Evolutionary conservation across 371 early-diverging fungal genomes (phyloP).

Genomic region (Nematocida displodere): DNA sequence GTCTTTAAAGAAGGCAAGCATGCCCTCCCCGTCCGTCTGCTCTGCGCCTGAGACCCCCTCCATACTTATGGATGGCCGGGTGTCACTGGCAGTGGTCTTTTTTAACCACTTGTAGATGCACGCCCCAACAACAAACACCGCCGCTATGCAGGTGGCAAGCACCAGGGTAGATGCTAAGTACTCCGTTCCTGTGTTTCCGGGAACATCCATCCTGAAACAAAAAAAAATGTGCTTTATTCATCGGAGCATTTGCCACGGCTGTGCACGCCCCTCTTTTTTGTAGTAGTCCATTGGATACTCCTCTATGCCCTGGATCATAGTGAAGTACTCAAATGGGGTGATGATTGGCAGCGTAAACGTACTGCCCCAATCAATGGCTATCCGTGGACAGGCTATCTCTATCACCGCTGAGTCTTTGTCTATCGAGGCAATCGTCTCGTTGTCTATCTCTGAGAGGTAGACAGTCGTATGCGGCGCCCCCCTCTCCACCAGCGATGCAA

Average conservation of each 20-base stretch:
- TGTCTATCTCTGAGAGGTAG: constrained; percentile 61
- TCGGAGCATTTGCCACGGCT: constrained; percentile 54
- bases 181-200: background rate
- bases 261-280: constrained; percentile 48
- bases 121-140: background rate
- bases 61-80: background rate
- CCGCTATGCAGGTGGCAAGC: background rate
- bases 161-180: background rate
- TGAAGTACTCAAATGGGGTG: constrained; percentile 86
- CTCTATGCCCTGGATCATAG: background rate
- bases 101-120: background rate
- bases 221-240: background rate
- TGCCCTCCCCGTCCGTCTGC: background rate
- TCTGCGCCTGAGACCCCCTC: background rate
- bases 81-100: background rate
- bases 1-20: constrained; percentile 10
- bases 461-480: constrained; percentile 69
- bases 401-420: constrained; percentile 69
- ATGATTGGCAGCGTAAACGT: constrained; percentile 84
- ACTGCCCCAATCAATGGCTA: constrained; percentile 98
- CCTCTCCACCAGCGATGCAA: constrained; percentile 61
- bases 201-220: background rate
- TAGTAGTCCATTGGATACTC: constrained; percentile 65
- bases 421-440: constrained; percentile 60
- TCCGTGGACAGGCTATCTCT: constrained; percentile 89